Evolutionary conservation across 2,329 filamentous ascomycete species (phyloP).

Genomic region (Apiospora marii): DNA sequence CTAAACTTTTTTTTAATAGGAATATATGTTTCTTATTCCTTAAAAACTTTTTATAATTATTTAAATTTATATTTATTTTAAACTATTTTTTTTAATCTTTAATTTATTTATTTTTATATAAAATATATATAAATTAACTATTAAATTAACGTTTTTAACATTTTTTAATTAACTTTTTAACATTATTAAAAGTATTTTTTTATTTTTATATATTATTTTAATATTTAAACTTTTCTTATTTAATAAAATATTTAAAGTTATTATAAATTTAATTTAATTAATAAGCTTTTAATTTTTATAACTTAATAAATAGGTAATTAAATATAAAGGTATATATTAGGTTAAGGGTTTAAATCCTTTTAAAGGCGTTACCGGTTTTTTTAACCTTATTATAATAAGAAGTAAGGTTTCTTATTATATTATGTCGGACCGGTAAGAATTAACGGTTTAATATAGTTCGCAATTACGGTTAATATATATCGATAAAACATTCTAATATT

Average conservation of each 20-base stretch:
- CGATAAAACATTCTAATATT: too few relatives aligned
- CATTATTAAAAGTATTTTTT: not conserved
- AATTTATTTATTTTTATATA: not conserved
- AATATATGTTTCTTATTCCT: not conserved
- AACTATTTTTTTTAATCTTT: too few relatives aligned
- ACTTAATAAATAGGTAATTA: too few relatives aligned
- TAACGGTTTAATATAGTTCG: too few relatives aligned
- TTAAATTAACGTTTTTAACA: not conserved
- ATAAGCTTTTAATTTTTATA: too few relatives aligned
- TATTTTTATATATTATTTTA: not conserved
- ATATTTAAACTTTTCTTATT: not conserved
- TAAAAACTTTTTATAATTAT: not conserved
- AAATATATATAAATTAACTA: not conserved
- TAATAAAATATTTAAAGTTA: not conserved
- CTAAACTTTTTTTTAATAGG: not conserved
- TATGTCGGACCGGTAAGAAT: too few relatives aligned
- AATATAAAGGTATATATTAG: too few relatives aligned
- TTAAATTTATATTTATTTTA: not conserved
- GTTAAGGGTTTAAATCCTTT: too few relatives aligned
- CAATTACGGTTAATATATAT: too few relatives aligned
- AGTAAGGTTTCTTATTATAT: too few relatives aligned
- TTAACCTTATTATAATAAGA: too few relatives aligned
- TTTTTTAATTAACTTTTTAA: conserved; percentile 1
- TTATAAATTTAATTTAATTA: not conserved
- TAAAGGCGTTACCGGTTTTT: too few relatives aligned